phyloP scores from a whole-genome alignment of 148 eudicot genomes.

The Rhododendron molle region DNA sequence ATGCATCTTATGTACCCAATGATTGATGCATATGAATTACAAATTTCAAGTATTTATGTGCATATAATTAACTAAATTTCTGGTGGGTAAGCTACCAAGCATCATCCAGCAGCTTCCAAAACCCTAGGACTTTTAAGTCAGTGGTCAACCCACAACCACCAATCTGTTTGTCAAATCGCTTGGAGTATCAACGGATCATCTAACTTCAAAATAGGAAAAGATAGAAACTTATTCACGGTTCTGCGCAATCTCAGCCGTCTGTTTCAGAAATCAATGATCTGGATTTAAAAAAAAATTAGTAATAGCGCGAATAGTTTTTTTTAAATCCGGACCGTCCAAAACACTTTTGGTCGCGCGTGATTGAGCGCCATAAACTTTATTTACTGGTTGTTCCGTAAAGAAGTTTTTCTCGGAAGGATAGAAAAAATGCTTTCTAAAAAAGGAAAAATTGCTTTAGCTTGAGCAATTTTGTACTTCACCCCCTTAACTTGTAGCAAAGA shows the following conservation, averaged over 20 bases:
- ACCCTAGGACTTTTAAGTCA: not conserved
- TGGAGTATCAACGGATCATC: not conserved
- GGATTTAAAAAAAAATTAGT: no score
- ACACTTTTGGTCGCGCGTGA: no score
- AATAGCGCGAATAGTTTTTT: no score
- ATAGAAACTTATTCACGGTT: no score
- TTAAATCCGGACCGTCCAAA: no score
- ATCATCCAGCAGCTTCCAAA: slow-evolving; percentile 2
- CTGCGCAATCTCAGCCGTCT: no score
- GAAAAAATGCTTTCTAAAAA: not conserved
- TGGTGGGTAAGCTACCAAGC: slow-evolving; percentile 16
- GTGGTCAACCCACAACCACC: slow-evolving; percentile 3
- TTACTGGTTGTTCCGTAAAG: no score
- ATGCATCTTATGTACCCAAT: not conserved
- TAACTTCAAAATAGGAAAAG: not conserved
- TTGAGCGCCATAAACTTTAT: no score
- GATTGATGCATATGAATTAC: not conserved
- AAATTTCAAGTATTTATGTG: not conserved
- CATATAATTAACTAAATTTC: not conserved
- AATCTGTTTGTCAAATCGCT: not conserved
- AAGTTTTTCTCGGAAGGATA: not conserved
- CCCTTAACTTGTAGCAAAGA: not conserved
- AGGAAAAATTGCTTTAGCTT: not conserved
- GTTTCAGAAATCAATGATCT: no score
- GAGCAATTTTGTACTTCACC: not conserved